Conservation (phyloP, 768 basidiomycete species). For the Collybia sordida region DNA sequence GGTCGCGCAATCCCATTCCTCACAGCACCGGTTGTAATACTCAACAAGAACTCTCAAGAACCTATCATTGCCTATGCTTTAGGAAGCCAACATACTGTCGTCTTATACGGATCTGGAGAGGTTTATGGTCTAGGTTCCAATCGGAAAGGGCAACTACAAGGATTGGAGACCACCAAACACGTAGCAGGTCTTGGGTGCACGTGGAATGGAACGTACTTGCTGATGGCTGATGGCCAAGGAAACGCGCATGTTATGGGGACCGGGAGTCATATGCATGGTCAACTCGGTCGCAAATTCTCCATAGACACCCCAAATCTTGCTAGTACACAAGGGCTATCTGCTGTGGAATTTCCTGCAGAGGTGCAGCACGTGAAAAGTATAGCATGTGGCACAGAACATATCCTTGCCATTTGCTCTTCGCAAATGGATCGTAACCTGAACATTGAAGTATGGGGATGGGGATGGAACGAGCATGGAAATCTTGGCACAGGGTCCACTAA, state of each 20-base stretch:
- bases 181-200: slow-evolving; percentile 51
- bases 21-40: slow-evolving; percentile 34
- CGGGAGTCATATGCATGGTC: slow-evolving; percentile 62
- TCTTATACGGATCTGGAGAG: slow-evolving; percentile 57
- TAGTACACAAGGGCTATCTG: slow-evolving; percentile 20
- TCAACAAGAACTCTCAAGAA: slow-evolving; percentile 25
- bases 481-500: slow-evolving; percentile 65
- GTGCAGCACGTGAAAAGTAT: slow-evolving; percentile 28
- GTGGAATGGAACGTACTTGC: slow-evolving; percentile 77
- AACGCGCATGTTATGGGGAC: slow-evolving; percentile 35
- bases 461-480: slow-evolving; percentile 99
- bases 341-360: slow-evolving; percentile 25
- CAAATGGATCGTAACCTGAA: not conserved
- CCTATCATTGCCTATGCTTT: slow-evolving; percentile 32
- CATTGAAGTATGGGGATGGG: slow-evolving; percentile 78
- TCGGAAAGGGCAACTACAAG: slow-evolving; percentile 62
- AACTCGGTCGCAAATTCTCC: slow-evolving; percentile 47
- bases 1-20: slow-evolving; percentile 26
- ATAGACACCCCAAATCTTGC: too few species aligned
- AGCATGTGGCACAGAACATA: slow-evolving; percentile 86
- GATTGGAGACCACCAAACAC: slow-evolving; percentile 22
- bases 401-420: slow-evolving; percentile 42
- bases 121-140: slow-evolving; percentile 66
- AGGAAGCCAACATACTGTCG: slow-evolving; percentile 44
- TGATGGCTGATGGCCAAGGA: slow-evolving; percentile 21